Evolutionary conservation across 2,329 filamentous ascomycete species (phyloP).

Genomic region (Xylogone sp.): DNA sequence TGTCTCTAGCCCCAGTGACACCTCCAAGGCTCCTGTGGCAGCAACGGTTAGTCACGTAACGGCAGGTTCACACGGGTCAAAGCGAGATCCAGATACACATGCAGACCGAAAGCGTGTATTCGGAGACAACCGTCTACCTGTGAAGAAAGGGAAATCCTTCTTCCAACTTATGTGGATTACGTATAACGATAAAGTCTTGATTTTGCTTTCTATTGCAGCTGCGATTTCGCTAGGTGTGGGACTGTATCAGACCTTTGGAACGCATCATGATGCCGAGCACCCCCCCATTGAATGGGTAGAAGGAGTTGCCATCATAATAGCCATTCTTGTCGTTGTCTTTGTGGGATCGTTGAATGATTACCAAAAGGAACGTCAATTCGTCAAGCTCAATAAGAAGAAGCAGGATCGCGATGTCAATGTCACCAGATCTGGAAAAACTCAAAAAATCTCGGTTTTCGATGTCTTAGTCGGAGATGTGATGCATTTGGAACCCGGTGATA

Average conservation of each 20-base stretch:
- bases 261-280: constrained; percentile 40
- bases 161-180: constrained; percentile 72
- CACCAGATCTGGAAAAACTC: constrained; percentile 67
- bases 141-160: constrained; percentile 66
- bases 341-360: constrained; percentile 79
- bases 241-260: constrained; percentile 66
- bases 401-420: constrained; percentile 72
- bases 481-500: constrained; percentile 68
- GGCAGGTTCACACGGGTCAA: constrained; percentile 2
- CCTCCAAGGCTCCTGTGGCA: constrained; percentile 26
- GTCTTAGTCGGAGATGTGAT: constrained; percentile 72
- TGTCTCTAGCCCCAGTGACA: constrained; percentile 7
- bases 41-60: constrained; percentile 8
- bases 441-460: constrained; percentile 67
- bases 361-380: constrained; percentile 78
- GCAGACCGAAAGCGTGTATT: constrained; percentile 67
- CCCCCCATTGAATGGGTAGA: constrained; percentile 73
- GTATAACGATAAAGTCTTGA: constrained; percentile 77
- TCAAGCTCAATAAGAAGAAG: constrained; percentile 77
- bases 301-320: constrained; percentile 74
- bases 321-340: constrained; percentile 70
- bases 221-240: constrained; percentile 72
- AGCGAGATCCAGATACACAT: constrained; percentile 32
- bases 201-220: constrained; percentile 67
- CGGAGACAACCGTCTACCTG: constrained; percentile 64